Conservation (phyloP, 306 rosid species). For the Casuarina cunninghamiana region DNA sequence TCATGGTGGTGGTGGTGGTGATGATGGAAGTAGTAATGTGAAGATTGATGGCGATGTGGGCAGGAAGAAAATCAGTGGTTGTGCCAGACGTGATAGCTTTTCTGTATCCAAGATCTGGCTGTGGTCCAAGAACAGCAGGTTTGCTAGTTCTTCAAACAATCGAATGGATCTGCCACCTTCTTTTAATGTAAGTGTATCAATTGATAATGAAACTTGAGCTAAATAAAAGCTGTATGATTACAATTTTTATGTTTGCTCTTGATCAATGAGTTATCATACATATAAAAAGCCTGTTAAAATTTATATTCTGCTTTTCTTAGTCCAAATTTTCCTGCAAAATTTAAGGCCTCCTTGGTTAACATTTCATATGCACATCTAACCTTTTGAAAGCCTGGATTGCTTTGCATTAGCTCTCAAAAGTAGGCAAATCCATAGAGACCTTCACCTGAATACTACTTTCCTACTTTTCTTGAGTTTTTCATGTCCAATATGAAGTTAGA, state of each 20-base stretch:
- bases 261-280: background rate
- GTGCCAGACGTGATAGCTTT: constrained; percentile 70
- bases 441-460: background rate
- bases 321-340: background rate
- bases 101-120: constrained; percentile 97
- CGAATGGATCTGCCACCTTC: constrained; percentile 38
- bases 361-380: background rate
- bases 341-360: background rate
- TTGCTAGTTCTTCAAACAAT: constrained; percentile 39
- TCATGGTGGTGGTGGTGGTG: background rate
- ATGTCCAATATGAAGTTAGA: background rate
- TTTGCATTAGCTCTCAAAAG: background rate
- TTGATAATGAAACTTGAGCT: constrained; percentile 14
- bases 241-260: background rate
- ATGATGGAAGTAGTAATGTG: constrained; percentile 1
- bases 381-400: background rate
- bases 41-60: constrained; percentile 39
- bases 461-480: background rate
- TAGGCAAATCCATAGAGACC: background rate
- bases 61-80: constrained; percentile 57
- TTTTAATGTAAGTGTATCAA: constrained; percentile 22
- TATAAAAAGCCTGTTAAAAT: background rate
- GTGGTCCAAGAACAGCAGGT: constrained; percentile 62
- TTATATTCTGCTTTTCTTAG: background rate
- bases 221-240: background rate